Evolutionary conservation across 805 yeast genomes (phyloP).

Genomic region (Ogataea saltuana): DNA sequence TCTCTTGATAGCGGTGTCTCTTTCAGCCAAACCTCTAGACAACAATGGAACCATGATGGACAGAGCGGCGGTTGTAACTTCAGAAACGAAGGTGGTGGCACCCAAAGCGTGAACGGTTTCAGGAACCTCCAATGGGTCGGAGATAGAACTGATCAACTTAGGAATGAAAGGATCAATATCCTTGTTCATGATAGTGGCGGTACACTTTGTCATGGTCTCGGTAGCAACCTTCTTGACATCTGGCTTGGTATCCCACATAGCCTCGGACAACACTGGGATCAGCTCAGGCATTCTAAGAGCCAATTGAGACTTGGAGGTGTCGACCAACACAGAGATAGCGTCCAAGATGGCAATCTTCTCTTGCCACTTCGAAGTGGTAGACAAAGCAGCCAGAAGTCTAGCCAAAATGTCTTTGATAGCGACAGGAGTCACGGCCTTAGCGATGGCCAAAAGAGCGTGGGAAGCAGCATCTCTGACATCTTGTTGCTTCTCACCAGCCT

Average conservation of each 20-base stretch:
- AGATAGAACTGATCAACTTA: conserved; percentile 93
- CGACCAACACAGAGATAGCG: conserved; percentile 85
- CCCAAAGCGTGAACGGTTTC: conserved; percentile 98
- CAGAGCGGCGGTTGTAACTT: conserved; percentile 98
- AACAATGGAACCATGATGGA: conserved; percentile 99
- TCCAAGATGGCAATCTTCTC: conserved; percentile 91
- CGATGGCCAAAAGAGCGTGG: conserved; percentile 73
- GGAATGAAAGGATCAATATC: conserved; percentile 99
- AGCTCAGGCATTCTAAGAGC: conserved; percentile 99
- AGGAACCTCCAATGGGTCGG: conserved; percentile 95
- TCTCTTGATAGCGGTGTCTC: conserved; percentile 99
- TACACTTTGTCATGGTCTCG: conserved; percentile 91
- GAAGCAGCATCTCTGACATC: conserved; percentile 73
- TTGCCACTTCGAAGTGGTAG: conserved; percentile 89
- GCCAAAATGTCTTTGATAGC: conserved; percentile 92
- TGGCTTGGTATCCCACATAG: conserved; percentile 99
- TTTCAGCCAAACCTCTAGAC: conserved; percentile 99
- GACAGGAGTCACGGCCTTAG: conserved; percentile 84
- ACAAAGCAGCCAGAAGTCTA: conserved; percentile 66
- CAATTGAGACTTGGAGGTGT: conserved; percentile 91
- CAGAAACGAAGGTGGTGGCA: conserved; percentile 99
- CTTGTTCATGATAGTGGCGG: conserved; percentile 98
- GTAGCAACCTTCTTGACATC: conserved; percentile 98
- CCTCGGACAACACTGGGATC: conserved; percentile 97
- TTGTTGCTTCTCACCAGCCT: conserved; percentile 89